These are phyloP conservation scores for Cenchrus americanus DNA, from an alignment of 176 grass and related monocot genomes.

Conservation along the genomic window DNA sequence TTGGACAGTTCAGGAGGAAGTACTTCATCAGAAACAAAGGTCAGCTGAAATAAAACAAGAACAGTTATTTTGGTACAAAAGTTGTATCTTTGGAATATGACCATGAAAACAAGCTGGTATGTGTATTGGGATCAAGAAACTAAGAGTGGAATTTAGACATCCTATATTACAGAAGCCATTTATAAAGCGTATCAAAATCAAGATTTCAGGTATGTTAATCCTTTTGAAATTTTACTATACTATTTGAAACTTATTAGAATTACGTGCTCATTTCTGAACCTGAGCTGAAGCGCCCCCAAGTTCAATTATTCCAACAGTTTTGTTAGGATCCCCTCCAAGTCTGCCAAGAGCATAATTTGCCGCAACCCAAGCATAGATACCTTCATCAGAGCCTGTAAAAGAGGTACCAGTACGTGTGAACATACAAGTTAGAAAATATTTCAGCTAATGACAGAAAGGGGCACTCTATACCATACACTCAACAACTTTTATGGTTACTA, in stretches of 20 bases:
- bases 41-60: constrained; percentile 75
- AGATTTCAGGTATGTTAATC: not conserved
- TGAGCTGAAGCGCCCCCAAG: constrained; percentile 95
- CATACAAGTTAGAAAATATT: not conserved
- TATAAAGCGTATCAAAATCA: not conserved
- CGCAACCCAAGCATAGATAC: constrained; percentile 89
- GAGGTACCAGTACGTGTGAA: constrained; percentile 22
- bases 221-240: constrained; percentile 20
- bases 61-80: constrained; percentile 37
- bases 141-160: not conserved
- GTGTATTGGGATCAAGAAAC: not conserved
- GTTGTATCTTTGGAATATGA: not conserved
- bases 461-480: not conserved
- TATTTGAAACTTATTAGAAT: not conserved
- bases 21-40: constrained; percentile 91
- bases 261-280: constrained; percentile 48
- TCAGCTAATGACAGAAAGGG: constrained; percentile 21
- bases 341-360: constrained; percentile 92
- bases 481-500: not conserved
- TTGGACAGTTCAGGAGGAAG: constrained; percentile 62
- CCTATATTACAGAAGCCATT: constrained; percentile 2
- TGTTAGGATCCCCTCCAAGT: constrained; percentile 77
- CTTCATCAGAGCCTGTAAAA: constrained; percentile 81
- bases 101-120: constrained; percentile 6
- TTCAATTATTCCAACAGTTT: constrained; percentile 94